Base-by-base conservation (phyloP, 192 early-diverging fungal species). In the Dimargaris verticillata region DNA sequence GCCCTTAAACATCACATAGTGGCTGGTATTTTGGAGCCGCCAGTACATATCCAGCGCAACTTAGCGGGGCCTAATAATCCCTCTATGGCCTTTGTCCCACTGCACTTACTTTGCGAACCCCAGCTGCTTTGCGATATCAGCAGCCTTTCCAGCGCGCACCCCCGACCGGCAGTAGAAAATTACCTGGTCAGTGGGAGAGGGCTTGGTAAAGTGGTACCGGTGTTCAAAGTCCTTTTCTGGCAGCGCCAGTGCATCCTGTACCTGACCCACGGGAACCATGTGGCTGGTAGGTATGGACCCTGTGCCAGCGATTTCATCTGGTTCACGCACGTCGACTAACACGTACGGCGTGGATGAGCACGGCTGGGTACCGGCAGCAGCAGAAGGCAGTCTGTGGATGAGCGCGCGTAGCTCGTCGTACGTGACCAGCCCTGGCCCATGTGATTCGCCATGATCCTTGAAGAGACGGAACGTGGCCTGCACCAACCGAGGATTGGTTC, bases 111-210 rank as follows among this genome's bases (percentile, higher is more conserved):
- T 54, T 28, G 13, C 2, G 15, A 38, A 58, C 2, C 55, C 55
- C 55, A 38, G 1, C 2, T 29, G 55, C 42, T 58, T n/a, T 15
- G 55, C 55, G 3, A 38, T 44, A 14, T 58, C 55, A 24, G 33
- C 22, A 2, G 55, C 55, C 13, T n/a, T 17, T n/a, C 55, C 55
- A 29, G 55, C 29, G 5, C 55, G 55, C 9, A 44, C 55, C 25
- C 55, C 55, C 28, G 55, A 58, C 7, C 55, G 55, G 22, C 55
- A 58, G 42, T 58, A 58, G 38, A 58, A 58, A 9, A 58, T 24
- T 5, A 58, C 17, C 10, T 28, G 55, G 25, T 58, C 55, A 5
- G 11, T 42, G 1, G 42, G 33, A 1, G 15, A 28, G 15, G 55
- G 55, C 22, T 58, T 58, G 33, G 14, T 33, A 41, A 58, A 58